Conservation (phyloP, 2,329 filamentous ascomycete genomes). For the Decorospora gaudefroyi region DNA sequence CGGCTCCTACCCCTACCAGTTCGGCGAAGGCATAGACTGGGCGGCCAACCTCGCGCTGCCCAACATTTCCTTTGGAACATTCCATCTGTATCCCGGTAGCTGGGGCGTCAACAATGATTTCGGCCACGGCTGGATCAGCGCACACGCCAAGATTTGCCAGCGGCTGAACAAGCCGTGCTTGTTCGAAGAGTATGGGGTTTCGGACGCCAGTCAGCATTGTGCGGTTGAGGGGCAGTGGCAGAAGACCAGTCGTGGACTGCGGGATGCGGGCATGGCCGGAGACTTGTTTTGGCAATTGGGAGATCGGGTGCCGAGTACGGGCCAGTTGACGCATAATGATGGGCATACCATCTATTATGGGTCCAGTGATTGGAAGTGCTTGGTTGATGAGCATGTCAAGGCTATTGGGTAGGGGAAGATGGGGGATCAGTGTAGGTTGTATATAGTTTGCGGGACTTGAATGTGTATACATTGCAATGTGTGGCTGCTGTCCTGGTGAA, state of each 20-base stretch:
- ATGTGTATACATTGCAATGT: no score
- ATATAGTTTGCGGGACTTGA: no score
- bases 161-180: constrained; percentile 49
- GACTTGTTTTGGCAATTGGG: constrained; percentile 46
- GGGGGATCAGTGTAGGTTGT: no score
- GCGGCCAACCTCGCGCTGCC: constrained; percentile 57
- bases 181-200: constrained; percentile 49
- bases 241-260: constrained; percentile 29
- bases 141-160: constrained; percentile 51
- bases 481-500: no score
- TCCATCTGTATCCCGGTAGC: constrained; percentile 57
- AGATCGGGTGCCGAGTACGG: constrained; percentile 28
- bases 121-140: constrained; percentile 55
- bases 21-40: constrained; percentile 58
- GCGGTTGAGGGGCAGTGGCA: constrained; percentile 40
- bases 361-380: constrained; percentile 37
- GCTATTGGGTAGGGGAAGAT: constrained; percentile 26
- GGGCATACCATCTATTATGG: constrained; percentile 41
- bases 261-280: constrained; percentile 36
- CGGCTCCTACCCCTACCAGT: constrained; percentile 57
- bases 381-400: constrained; percentile 37
- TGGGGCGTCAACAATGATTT: constrained; percentile 46
- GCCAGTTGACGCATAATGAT: constrained; percentile 36
- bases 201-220: constrained; percentile 29
- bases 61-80: constrained; percentile 61